Evolutionary conservation across 371 early-diverging fungal genomes (phyloP), one percentile per base, ranked within the genome.

Genomic region (Apophysomyces variabilis): DNA sequence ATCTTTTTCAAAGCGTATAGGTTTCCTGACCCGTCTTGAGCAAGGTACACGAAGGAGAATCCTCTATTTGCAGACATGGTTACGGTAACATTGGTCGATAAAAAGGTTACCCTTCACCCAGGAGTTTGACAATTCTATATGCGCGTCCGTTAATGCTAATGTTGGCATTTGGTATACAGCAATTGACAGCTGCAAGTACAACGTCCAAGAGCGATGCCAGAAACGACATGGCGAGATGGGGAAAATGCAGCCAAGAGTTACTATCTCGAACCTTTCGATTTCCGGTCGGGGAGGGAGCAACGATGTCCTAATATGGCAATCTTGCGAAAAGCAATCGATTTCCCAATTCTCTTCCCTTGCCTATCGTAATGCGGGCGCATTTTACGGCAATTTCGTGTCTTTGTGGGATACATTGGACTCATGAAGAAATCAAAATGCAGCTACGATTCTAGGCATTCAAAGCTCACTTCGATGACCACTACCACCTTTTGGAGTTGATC

Each of bases 1-100:
- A 93, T 87, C 58, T 87, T 88, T 58, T 93, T 93, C 32, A 91
- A 43, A 9, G 93, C 92, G 67, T 75, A 89, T 12, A 83, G 67
- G 32, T 79, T 72, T 0, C 82, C 83, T 8, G 82, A 78, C 4
- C 79, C 73, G 67, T 90, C 89, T 64, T 88, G 75, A 5, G 89
- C 90, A n/a, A 93, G 72, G 61, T 89, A 87, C 11, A 93, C 93
- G 58, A 84, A 83, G 36, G 90, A 87, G 74, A 92, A 93, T 4
- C 92, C 93, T 47, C 93, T 90, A 69, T 37, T 21, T 26, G 39
- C 41, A 62, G n/a, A n/a, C 54, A 26, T 7, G 36, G 58, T 38
- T 50, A 46, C 26, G 14, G 56, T 21, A 38, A 21, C 57, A 16
- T 46, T 18, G 6, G 13, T 39, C 14, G 58, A 37, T 21, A 56